Evolutionary conservation across 768 basidiomycete genomes (phyloP).

Genomic region (Imleria badia): DNA sequence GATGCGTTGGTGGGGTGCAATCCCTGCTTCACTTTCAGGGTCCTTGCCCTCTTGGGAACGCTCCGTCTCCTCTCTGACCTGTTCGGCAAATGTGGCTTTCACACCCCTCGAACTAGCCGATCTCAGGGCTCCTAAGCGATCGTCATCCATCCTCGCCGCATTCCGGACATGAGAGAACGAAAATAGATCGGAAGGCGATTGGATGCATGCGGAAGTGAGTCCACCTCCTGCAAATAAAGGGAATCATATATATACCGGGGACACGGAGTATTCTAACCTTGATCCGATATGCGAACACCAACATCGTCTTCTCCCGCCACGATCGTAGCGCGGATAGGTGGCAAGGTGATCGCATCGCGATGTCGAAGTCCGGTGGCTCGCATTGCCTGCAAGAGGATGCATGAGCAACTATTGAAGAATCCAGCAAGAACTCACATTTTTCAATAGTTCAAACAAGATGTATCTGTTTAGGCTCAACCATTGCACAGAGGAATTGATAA

Average conservation of each 20-base stretch:
- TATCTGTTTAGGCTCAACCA: slow-evolving; percentile 49
- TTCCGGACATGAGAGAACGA: slow-evolving; percentile 89
- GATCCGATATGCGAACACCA: slow-evolving; percentile 85
- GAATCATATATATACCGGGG: not conserved
- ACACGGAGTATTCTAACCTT: slow-evolving; percentile 49
- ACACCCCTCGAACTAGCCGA: slow-evolving; percentile 63
- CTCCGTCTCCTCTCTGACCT: slow-evolving; percentile 43
- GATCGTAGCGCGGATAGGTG: slow-evolving; percentile 74
- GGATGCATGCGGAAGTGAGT: slow-evolving; percentile 52
- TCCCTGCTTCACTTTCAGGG: slow-evolving; percentile 44
- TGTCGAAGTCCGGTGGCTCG: slow-evolving; percentile 62
- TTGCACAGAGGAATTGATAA: not conserved
- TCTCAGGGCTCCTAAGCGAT: slow-evolving; percentile 67
- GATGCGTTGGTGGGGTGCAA: slow-evolving; percentile 60
- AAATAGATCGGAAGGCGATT: slow-evolving; percentile 73
- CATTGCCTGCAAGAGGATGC: slow-evolving; percentile 53
- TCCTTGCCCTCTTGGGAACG: slow-evolving; percentile 28
- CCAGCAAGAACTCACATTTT: slow-evolving; percentile 60
- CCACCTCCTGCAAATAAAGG: slow-evolving; percentile 61
- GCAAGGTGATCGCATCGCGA: slow-evolving; percentile 40
- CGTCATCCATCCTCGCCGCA: slow-evolving; percentile 62
- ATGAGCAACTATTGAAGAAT: not conserved
- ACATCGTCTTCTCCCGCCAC: slow-evolving; percentile 73
- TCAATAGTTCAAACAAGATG: slow-evolving; percentile 85
- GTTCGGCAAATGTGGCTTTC: slow-evolving; percentile 78